Conservation (phyloP, 768 basidiomycete genomes). For the Lepiota venenata region DNA sequence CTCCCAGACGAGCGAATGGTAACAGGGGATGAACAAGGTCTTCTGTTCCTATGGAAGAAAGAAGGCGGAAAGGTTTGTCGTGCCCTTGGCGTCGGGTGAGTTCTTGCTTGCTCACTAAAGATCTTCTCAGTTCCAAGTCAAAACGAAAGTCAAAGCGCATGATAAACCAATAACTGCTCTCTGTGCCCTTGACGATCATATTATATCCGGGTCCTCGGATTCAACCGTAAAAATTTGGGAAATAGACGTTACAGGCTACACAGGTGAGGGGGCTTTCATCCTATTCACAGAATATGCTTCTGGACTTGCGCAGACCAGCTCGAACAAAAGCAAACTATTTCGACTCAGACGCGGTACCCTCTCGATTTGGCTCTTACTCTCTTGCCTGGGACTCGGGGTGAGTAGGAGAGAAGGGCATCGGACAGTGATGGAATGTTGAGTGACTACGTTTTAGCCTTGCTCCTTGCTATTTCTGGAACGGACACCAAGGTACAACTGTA, state of each 20-base stretch:
- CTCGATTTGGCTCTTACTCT: conserved; percentile 59
- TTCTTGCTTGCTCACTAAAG: conserved; percentile 10
- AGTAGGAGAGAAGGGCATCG: conserved; percentile 9
- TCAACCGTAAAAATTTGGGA: conserved; percentile 75
- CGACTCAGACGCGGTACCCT: conserved; percentile 68
- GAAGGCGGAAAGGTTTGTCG: conserved; percentile 32
- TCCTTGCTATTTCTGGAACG: conserved; percentile 85
- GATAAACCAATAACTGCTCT: conserved; percentile 66
- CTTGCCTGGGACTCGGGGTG: conserved; percentile 72
- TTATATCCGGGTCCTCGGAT: conserved; percentile 86
- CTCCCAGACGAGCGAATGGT: conserved; percentile 47
- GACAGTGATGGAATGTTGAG: background rate
- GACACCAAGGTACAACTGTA: conserved; percentile 78
- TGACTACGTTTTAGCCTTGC: conserved; percentile 36
- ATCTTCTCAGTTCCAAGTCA: conserved; percentile 53
- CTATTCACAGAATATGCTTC: background rate
- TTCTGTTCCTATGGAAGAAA: conserved; percentile 59
- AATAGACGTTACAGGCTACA: conserved; percentile 27
- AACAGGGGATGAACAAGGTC: conserved; percentile 77
- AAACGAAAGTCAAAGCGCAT: conserved; percentile 55
- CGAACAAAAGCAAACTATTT: conserved; percentile 53
- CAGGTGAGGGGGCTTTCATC: conserved; percentile 17
- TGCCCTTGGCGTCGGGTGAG: background rate
- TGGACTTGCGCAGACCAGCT: conserved; percentile 28
- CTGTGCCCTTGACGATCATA: conserved; percentile 39